phyloP scores from a whole-genome alignment of 2,329 filamentous ascomycete species.

The Cadophora sp. region DNA sequence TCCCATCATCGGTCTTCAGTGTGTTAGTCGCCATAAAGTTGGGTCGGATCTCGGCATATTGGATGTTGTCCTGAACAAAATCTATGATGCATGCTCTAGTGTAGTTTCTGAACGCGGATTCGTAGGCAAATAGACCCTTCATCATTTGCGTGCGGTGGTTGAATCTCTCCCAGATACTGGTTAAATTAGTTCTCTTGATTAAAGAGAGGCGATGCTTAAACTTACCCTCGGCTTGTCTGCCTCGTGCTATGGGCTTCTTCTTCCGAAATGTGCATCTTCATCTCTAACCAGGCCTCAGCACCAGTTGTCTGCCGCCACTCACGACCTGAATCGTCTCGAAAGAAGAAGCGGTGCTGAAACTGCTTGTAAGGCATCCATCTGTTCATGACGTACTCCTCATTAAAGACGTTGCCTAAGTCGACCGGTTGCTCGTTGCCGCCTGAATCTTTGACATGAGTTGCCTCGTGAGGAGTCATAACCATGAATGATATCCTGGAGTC shows the following conservation, averaged over 20 bases:
- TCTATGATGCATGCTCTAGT: conserved; percentile 64
- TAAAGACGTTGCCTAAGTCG: conserved; percentile 56
- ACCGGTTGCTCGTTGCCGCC: conserved; percentile 34
- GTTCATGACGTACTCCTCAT: conserved; percentile 53
- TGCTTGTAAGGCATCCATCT: conserved; percentile 54
- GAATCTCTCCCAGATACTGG: conserved; percentile 64
- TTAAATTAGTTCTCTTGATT: conserved; percentile 28
- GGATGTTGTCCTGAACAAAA: conserved; percentile 69
- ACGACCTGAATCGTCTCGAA: conserved; percentile 41
- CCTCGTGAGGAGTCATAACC: conserved; percentile 42
- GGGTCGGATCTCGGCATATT: conserved; percentile 74
- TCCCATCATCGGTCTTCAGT: conserved; percentile 65
- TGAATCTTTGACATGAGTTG: conserved; percentile 37
- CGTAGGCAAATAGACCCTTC: conserved; percentile 75
- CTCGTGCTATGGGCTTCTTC: conserved; percentile 61
- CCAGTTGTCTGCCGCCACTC: conserved; percentile 41
- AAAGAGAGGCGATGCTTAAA: conserved; percentile 14
- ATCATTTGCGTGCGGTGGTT: conserved; percentile 74
- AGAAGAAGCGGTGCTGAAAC: conserved; percentile 51
- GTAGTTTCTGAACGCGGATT: conserved; percentile 66
- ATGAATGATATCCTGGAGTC: conserved; percentile 43
- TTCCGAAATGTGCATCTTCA: conserved; percentile 68
- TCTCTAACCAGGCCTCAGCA: conserved; percentile 60
- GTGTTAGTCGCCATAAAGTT: conserved; percentile 71
- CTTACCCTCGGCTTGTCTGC: conserved; percentile 61